These are phyloP conservation scores for Mortierella sp. DNA, from an alignment of 371 early-diverging fungal genomes.

Conservation along the genomic window DNA sequence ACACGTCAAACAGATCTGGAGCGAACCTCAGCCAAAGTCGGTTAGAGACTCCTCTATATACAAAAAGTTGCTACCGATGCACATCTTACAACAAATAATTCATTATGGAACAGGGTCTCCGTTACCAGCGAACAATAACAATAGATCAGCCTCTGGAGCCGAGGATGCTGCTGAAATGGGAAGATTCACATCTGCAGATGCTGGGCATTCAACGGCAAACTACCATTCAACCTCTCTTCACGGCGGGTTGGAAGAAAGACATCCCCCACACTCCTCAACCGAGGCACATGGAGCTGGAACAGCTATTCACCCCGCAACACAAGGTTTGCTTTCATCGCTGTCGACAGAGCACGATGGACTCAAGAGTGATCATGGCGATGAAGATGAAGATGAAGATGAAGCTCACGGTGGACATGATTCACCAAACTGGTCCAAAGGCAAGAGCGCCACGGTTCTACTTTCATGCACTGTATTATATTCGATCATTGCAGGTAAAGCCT, in stretches of 20 bases:
- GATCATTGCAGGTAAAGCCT: constrained; percentile 75
- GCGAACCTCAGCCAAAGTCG: constrained; percentile 56
- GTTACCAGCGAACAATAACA: constrained; percentile 7
- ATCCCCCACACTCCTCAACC: constrained; percentile 25
- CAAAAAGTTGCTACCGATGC: constrained; percentile 48
- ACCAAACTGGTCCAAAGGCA: constrained; percentile 91
- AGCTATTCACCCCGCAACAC: constrained; percentile 22
- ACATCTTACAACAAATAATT: constrained; percentile 55
- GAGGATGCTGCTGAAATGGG: constrained; percentile 40
- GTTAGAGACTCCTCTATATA: constrained; percentile 61
- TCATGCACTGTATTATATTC: constrained; percentile 89
- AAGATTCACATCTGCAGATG: constrained; percentile 10
- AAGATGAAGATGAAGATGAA: constrained; percentile 70
- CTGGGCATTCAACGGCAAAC: constrained; percentile 40
- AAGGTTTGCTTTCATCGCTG: constrained; percentile 38
- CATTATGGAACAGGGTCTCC: constrained; percentile 37
- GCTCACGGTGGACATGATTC: constrained; percentile 88
- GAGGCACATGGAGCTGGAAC: constrained; percentile 4
- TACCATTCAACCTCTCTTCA: constrained; percentile 44
- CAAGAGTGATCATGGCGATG: constrained; percentile 58
- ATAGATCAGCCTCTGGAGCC: not conserved
- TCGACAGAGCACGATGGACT: constrained; percentile 33
- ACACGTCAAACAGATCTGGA: constrained; percentile 91
- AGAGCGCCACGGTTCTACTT: constrained; percentile 85
- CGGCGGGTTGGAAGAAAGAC: constrained; percentile 38